Base-by-base conservation (phyloP, 495 filamentous ascomycete species). In the Baudoinia panamericana region DNA sequence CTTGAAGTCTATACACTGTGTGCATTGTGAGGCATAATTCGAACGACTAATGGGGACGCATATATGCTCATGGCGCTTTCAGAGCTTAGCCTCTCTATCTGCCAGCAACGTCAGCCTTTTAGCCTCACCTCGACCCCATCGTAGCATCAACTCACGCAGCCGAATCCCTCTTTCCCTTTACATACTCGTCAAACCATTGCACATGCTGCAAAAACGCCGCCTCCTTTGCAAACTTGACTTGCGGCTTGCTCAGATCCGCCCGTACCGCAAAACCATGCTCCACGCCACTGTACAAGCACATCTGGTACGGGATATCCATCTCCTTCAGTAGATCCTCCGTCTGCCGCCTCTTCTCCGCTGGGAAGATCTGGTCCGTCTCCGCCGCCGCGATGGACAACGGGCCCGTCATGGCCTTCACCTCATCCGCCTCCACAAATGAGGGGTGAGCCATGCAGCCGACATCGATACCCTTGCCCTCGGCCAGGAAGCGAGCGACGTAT, bases 131-230 rank as follows among this genome's bases (percentile, higher is more conserved):
- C 8, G 20, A 15, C 18, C 26, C 10, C 15, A 2, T 4, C 2
- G 3, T 5, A 15, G 5, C 20, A 30, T 15, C 13, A 16, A 50
- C 52, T 46, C 39, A 51, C 48, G 48, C 30, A 35, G 48, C 42
- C 5, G 20, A 30, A 30, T 42, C 43, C 32, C 48, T 16, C 43
- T 51, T 38, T 6, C 48, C 46, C 45, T 70, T 73, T 44, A 75
- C 41, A 54, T 66, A 62, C 56, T 70, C 59, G 46, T 80, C 69
- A 53, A 92, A 90, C 84, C 85, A 93, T 32, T 58, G 54, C 31
- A 86, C 66, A 38, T 84, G 83, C 65, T 92, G 84, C 39, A 68
- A 54, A 55, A 90, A 90, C 19, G 84, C 84, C 64, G 80, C 73
- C 66, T 94, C 82, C 70, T 86, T 87, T 34, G 82, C 79, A 46